phyloP scores from a whole-genome alignment of 805 yeast species.

The Cyberlindnera euphorbiae region DNA sequence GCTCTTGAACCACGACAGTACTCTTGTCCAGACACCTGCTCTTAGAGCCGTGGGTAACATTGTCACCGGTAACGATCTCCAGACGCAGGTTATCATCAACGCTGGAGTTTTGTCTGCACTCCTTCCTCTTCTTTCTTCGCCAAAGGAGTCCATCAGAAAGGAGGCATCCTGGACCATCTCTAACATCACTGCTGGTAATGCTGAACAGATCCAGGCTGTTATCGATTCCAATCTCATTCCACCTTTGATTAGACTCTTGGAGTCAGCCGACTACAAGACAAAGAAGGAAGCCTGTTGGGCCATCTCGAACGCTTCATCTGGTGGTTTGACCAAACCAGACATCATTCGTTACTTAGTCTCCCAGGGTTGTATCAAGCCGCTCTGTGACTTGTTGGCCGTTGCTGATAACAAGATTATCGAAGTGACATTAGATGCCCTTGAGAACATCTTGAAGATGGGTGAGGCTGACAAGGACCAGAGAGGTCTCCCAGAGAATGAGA shows the following conservation, averaged over 20 bases:
- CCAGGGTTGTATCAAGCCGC: conserved; percentile 96
- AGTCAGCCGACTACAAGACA: conserved; percentile 89
- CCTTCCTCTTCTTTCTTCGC: conserved; percentile 70
- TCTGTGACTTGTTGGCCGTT: conserved; percentile 84
- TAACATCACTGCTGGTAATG: conserved; percentile 95
- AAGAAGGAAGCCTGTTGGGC: conserved; percentile 99
- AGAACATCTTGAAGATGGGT: conserved; percentile 90
- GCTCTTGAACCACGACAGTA: conserved; percentile 75
- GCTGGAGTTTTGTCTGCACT: conserved; percentile 87
- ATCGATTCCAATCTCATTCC: conserved; percentile 93
- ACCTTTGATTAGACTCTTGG: conserved; percentile 74
- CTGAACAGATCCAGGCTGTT: conserved; percentile 94
- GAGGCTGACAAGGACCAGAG: conserved; percentile 82
- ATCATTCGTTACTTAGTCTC: conserved; percentile 88
- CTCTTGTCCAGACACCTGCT: conserved; percentile 93
- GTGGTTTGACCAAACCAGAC: conserved; percentile 87
- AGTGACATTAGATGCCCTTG: conserved; percentile 92
- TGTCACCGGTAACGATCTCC: conserved; percentile 94
- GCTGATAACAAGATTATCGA: conserved; percentile 91
- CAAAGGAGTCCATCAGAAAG: conserved; percentile 89
- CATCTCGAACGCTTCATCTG: conserved; percentile 94
- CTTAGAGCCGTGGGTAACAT: conserved; percentile 96
- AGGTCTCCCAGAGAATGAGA: conserved; percentile 68
- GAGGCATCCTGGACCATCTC: conserved; percentile 99
- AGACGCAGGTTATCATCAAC: conserved; percentile 92